Evolutionary conservation across 192 early-diverging fungal species (phyloP), one percentile per base, ranked within the genome.

Genomic region (Linnemannia schmuckeri): DNA sequence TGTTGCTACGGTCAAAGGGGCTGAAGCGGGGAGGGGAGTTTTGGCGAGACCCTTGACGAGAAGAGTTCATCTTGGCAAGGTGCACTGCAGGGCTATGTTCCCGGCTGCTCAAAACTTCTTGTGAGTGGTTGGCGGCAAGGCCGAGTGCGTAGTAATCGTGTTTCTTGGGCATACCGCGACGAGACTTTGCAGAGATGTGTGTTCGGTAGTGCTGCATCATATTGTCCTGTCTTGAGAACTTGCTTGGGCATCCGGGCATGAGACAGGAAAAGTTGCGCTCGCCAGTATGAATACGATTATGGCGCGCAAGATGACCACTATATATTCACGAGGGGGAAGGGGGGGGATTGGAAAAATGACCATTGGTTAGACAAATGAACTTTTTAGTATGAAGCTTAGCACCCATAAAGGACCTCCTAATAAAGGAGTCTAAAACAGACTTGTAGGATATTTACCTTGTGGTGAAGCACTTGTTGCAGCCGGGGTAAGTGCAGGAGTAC

Each of bases 131-230:
- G 63, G 52, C 83, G 24, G 33, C 80, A 68, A 27, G 81, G 70
- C 55, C 81, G 42, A 63, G 73, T 15, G 47, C 27, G 52, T 46
- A 81, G 49, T 44, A 76, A 22, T 78, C 82, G 71, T 63, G 76
- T 63, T 83, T 82, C 68, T 81, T 87, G 27, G 68, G 38, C 1
- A 80, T 52, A 13, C 90, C 88, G 57, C 92, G 88, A 47, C 94
- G 92, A 30, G 93, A 94, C 80, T 94, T 94, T 35, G 93, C 83
- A 61, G 94, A 95, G 84, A 94, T 90, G 80, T 97, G 96, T 10
- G 95, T 95, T 63, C 95, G 94, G 82, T 95, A 95, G 81, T 97
- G 96, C 76, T 97, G 96, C 93, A 94, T 96, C 95, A 96, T 96
- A 83, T 97, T 96, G 88, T 96, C 96, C 49, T 95, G 94, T 70